These are phyloP conservation scores for Candida orba DNA, from an alignment of 805 yeast genomes.

Conservation along the genomic window DNA sequence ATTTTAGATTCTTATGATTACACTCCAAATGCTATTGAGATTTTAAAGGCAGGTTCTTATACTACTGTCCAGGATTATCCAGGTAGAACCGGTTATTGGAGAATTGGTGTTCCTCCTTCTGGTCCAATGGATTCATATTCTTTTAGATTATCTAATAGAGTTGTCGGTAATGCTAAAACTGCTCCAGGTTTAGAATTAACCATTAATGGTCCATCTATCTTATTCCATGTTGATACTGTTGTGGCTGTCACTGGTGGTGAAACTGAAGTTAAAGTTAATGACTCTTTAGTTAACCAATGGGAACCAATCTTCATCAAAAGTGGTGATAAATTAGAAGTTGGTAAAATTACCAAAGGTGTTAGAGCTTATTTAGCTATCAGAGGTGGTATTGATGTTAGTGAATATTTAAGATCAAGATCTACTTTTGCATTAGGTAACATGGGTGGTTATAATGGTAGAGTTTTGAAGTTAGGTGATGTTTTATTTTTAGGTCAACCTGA, in stretches of 20 bases:
- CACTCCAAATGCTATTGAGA: slow-evolving; percentile 77
- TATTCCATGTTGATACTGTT: slow-evolving; percentile 75
- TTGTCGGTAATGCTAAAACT: slow-evolving; percentile 76
- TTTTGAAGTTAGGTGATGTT: slow-evolving; percentile 86
- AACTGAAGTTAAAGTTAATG: slow-evolving; percentile 62
- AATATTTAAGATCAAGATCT: slow-evolving; percentile 91
- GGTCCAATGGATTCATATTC: slow-evolving; percentile 97
- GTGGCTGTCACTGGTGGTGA: slow-evolving; percentile 86
- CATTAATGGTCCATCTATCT: slow-evolving; percentile 74
- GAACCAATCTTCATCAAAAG: slow-evolving; percentile 61
- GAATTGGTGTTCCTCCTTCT: slow-evolving; percentile 91
- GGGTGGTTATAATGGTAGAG: slow-evolving; percentile 95
- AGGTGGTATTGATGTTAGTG: slow-evolving; percentile 91
- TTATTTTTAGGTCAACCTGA: slow-evolving; percentile 78
- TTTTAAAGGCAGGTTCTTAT: slow-evolving; percentile 85
- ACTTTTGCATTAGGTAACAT: slow-evolving; percentile 89
- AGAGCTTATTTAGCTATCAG: slow-evolving; percentile 84
- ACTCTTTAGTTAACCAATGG: slow-evolving; percentile 51
- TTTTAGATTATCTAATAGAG: slow-evolving; percentile 80
- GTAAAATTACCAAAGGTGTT: slow-evolving; percentile 78
- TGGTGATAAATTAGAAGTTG: slow-evolving; percentile 76
- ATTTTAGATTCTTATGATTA: slow-evolving; percentile 77
- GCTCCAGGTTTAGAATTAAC: slow-evolving; percentile 93
- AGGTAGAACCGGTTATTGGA: slow-evolving; percentile 67
- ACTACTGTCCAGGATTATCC: slow-evolving; percentile 96